Base-by-base conservation (phyloP, 225 moss, liverwort and hornwort genomes). In the Pleurozium schreberi region DNA sequence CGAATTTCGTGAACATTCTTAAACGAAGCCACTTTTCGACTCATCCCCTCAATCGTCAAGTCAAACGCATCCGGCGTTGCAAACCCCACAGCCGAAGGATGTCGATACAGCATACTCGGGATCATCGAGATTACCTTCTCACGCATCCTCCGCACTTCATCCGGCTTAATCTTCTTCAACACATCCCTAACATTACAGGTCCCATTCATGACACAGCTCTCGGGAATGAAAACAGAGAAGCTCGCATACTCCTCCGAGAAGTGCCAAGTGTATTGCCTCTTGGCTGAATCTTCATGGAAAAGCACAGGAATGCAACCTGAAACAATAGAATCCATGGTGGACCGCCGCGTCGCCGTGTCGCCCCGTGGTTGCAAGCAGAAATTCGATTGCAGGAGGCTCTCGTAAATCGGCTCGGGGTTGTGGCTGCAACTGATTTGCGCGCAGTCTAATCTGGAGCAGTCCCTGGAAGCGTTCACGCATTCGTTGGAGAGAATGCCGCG, bases 301-400 rank as follows among this genome's bases (percentile, higher is more conserved):
- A 96, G 90, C 18, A 98, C 98, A 28, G 98, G 98, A 62, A 98
- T 96, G 78, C 96, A 93, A 31, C 98, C 98, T 58, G 98, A 90
- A 57, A 98, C 93, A 26, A 98, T 86, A 30, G 96, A 98, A 84
- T 98, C 98, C 79, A 98, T 96, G 20, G 96, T 96, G 31, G 98
- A 98, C 63, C 98, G 94, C 50, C 98, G 92, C 19, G 98, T 98
- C n/a, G 95, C 91, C 33, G 95, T 96, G 61, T 98, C 98, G 18
- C 98, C 98, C 65, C 91, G 91, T 4, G 98, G 96, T 91, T 98
- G 96, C 92, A 98, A 88, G 84, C 96, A 98, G 80, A 98, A 98
- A 85, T 89, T 88, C 36, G 98, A 92, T 34, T 90, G 88, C 83
- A 98, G 58, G 23, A 95, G 94, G 38, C 93, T 94, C 63, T 94